Base-by-base conservation (phyloP, 1,139 yeast genomes). In the Lizanozyma gosingica region DNA sequence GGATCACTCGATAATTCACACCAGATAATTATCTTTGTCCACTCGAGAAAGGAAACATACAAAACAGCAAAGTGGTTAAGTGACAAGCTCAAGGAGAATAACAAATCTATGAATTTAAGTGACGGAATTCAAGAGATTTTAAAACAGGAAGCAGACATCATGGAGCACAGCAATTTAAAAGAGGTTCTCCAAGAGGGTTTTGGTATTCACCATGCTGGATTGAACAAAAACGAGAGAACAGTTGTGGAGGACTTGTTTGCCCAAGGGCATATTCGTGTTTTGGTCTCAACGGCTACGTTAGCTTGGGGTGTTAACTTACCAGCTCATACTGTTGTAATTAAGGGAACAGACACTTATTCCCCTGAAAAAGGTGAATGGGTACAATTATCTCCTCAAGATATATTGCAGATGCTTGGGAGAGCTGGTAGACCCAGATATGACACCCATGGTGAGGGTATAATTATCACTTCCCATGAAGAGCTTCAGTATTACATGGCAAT, bases 231-330 rank as follows among this genome's bases (percentile, higher is more conserved):
- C 3, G 97, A 88, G 54, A 73, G 98, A 55, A 71, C 81, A 4
- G 70, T 80, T 1, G 80, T 90, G 0, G 98, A 92, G 60, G 92
- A 85, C 52, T 63, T 86, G 37, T 92, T 92, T 64, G 90, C 95
- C 1, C 92, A 81, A 47, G 96, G 97, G 2, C 80, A 83, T 43
- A 63, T 87, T 18, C 81, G 79, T 51, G 87, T 90, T 1, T 67
- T 92, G 40, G 94, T 90, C 1, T 87, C 95, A 0, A 92, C 98
- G 1, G 95, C 97, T 0, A 92, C 98, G 0, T 73, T 92, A 47
- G 97, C 98, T 0, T 92, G 97, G 98, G 98, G 98, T 71, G 97
- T 92, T 34, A 92, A 92, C 56, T 71, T 92, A 42, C 98, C 98
- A 1, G 97, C 97, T 0, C 97, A 92, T 51, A 87, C 97, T 0